Conservation (phyloP, 2,329 filamentous ascomycete species). For the Arthrobotrys iridis region DNA sequence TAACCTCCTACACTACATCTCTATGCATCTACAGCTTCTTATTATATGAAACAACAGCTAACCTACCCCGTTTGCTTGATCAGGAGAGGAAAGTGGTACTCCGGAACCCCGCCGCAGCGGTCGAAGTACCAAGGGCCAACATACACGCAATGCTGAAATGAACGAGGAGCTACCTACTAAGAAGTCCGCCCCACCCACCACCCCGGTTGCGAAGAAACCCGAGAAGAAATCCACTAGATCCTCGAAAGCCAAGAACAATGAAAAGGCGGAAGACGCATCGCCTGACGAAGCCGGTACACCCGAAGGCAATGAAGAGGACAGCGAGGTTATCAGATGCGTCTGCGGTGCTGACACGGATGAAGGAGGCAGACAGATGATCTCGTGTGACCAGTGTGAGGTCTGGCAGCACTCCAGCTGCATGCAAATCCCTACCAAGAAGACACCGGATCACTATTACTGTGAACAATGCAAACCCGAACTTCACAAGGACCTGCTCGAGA, state of each 20-base stretch:
- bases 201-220: conserved; percentile 58
- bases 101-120: conserved; percentile 92
- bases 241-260: conserved; percentile 61
- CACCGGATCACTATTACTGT: conserved; percentile 88
- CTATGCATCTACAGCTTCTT: not conserved
- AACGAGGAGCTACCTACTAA: conserved; percentile 67
- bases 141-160: conserved; percentile 85
- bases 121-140: conserved; percentile 94
- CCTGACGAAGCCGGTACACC: conserved; percentile 61
- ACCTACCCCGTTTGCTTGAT: not conserved
- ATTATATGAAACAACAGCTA: conserved; percentile 10
- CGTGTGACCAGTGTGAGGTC: conserved; percentile 87
- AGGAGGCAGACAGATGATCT: conserved; percentile 90
- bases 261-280: conserved; percentile 62
- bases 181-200: conserved; percentile 58
- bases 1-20: not conserved
- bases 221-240: conserved; percentile 64
- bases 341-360: conserved; percentile 90
- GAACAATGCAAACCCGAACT: conserved; percentile 86
- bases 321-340: conserved; percentile 88
- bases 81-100: conserved; percentile 59
- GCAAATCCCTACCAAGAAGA: conserved; percentile 76
- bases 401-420: conserved; percentile 99
- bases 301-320: conserved; percentile 63
- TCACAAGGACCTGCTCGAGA: conserved; percentile 81